Percentiles rank a stretch among this genome's conserved stretches.
phyloP scores from a whole-genome alignment of 2,329 filamentous ascomycete species.

The Grosmannia clavigera region DNA sequence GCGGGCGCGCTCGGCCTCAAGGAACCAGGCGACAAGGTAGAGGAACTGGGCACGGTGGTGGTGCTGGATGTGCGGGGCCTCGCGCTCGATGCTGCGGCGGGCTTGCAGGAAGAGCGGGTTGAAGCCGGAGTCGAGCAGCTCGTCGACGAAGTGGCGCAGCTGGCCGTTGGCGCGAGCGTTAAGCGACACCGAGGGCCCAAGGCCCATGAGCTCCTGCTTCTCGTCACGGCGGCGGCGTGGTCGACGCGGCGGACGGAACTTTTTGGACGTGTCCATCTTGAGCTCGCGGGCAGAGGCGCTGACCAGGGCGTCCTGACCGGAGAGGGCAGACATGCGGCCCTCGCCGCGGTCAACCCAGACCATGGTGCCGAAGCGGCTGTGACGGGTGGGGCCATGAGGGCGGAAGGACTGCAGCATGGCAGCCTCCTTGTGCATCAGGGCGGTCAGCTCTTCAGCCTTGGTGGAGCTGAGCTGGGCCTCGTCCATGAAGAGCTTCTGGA shows the following conservation, averaged over 20 bases:
- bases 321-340: slow-evolving; percentile 72
- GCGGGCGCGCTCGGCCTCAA: slow-evolving; percentile 70
- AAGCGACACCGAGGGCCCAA: slow-evolving; percentile 55
- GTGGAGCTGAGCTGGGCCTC: slow-evolving; percentile 57
- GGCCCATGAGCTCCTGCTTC: slow-evolving; percentile 50
- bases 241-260: slow-evolving; percentile 69
- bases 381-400: slow-evolving; percentile 68
- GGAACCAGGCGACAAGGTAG: slow-evolving; percentile 85
- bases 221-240: slow-evolving; percentile 49
- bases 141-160: slow-evolving; percentile 72
- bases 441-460: slow-evolving; percentile 60
- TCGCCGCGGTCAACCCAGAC: slow-evolving; percentile 87
- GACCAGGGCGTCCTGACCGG: slow-evolving; percentile 74
- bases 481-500: slow-evolving; percentile 74
- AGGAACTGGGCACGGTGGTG: slow-evolving; percentile 80
- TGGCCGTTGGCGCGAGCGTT: slow-evolving; percentile 63
- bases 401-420: slow-evolving; percentile 69
- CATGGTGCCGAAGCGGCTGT: slow-evolving; percentile 95
- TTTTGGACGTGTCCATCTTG: slow-evolving; percentile 86
- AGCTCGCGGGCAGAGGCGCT: slow-evolving; percentile 61
- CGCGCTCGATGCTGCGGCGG: slow-evolving; percentile 79
- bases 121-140: slow-evolving; percentile 91
- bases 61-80: slow-evolving; percentile 67
- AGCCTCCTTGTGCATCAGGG: slow-evolving; percentile 68
- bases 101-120: slow-evolving; percentile 81